Percentiles rank a stretch among this genome's conserved stretches.
Conservation (phyloP, 2,329 filamentous ascomycete species). For the Botrytis galanthina region DNA sequence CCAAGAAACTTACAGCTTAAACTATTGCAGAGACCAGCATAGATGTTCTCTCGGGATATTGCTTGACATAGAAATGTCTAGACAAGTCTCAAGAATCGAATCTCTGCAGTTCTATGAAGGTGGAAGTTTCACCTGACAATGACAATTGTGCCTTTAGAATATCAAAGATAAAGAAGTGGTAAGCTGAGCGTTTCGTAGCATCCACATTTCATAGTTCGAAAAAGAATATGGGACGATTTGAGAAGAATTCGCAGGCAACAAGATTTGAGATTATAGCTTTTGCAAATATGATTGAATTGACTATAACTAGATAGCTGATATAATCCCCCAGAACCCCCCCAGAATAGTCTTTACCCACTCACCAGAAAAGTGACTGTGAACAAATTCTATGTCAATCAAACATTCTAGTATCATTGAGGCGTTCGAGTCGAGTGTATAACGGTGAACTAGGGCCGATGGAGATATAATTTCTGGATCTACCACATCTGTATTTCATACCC, state of each 20-base stretch:
- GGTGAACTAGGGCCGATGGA: not conserved
- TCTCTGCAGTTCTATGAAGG: not conserved
- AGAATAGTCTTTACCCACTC: no score
- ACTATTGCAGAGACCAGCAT: rapidly evolving
- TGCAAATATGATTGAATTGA: not conserved
- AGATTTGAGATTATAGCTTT: not conserved
- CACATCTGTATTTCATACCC: not conserved
- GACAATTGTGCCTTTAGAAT: no score
- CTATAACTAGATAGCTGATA: not conserved
- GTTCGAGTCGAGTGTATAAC: not conserved
- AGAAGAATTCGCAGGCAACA: not conserved
- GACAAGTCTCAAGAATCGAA: not conserved
- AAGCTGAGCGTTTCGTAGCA: not conserved
- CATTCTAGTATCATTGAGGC: not conserved
- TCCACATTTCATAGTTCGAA: not conserved
- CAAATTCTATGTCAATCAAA: not conserved
- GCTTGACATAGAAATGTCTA: not conserved
- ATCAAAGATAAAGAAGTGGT: not conserved
- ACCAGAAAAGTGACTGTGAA: not conserved
- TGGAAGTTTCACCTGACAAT: not conserved
- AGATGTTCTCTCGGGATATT: not conserved
- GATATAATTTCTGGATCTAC: not conserved
- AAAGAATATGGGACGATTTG: not conserved
- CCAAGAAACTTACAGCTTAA: not conserved
- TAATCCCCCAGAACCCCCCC: not conserved